These are phyloP conservation scores for Beauveria australis DNA, from an alignment of 2,329 filamentous ascomycete genomes.

Conservation along the genomic window DNA sequence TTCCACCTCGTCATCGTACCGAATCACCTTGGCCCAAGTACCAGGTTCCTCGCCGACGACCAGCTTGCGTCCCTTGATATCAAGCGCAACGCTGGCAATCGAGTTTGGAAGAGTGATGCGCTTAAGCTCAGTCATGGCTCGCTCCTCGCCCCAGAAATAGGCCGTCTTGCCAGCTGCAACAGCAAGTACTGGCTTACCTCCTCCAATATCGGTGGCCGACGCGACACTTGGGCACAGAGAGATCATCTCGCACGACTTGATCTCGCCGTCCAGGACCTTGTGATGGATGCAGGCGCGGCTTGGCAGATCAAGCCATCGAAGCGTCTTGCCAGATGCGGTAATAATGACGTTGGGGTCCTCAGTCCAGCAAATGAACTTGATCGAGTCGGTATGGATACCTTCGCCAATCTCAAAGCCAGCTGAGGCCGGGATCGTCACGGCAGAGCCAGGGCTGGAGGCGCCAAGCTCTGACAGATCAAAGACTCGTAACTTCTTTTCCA, in stretches of 20 bases:
- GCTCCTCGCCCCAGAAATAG: conserved; percentile 78
- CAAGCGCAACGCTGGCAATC: conserved; percentile 82
- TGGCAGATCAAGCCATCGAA: conserved; percentile 91
- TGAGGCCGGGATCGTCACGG: conserved; percentile 47
- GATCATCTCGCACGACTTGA: conserved; percentile 88
- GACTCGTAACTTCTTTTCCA: conserved; percentile 92
- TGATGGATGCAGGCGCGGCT: conserved; percentile 67
- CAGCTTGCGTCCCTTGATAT: conserved; percentile 71
- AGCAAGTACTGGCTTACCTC: conserved; percentile 65
- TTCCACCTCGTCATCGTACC: conserved; percentile 76
- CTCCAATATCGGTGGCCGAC: conserved; percentile 53
- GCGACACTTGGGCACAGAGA: conserved; percentile 52
- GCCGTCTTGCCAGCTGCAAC: conserved; percentile 91
- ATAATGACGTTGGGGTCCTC: conserved; percentile 80
- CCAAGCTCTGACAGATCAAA: conserved; percentile 69
- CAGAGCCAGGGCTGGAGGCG: conserved; percentile 28
- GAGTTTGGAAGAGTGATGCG: conserved; percentile 72
- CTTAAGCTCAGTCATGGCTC: conserved; percentile 67
- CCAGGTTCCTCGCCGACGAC: conserved; percentile 87
- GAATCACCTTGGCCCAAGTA: conserved; percentile 94
- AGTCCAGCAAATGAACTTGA: conserved; percentile 96
- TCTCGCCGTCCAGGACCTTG: conserved; percentile 71
- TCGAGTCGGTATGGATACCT: conserved; percentile 74
- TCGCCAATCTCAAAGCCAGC: conserved; percentile 79
- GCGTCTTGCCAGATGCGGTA: conserved; percentile 83